A percentile compares a stretch with the other conserved stretches of the same genome.
phyloP scores from a whole-genome alignment of 2,329 filamentous ascomycete genomes.

The Bipolaris cookei region DNA sequence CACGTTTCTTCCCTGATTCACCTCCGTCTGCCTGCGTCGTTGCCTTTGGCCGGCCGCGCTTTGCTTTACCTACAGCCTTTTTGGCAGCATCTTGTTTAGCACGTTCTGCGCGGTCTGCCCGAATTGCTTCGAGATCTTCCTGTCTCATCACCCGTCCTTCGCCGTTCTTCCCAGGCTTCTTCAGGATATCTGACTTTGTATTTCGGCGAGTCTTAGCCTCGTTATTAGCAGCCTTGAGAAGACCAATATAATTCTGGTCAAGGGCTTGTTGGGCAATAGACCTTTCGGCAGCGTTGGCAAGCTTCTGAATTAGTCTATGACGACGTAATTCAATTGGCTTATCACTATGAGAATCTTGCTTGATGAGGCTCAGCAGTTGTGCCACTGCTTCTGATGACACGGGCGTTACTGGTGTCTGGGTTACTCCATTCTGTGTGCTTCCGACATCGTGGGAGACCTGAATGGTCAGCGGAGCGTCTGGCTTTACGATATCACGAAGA shows the following conservation, averaged over 20 bases:
- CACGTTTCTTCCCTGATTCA: too few relatives aligned
- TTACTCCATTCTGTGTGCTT: constrained; percentile 21
- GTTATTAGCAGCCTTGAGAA: constrained; percentile 38
- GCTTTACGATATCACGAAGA: constrained; percentile 30
- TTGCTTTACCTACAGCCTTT: neutral
- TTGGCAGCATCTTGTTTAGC: neutral
- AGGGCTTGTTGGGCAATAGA: constrained; percentile 31
- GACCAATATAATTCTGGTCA: constrained; percentile 31
- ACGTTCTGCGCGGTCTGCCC: constrained; percentile 11
- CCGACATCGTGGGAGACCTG: constrained; percentile 19
- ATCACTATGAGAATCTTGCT: constrained; percentile 19
- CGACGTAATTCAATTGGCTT: constrained; percentile 13
- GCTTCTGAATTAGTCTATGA: constrained; percentile 20
- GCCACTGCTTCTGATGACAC: constrained; percentile 23
- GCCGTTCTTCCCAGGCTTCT: neutral
- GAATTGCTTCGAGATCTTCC: constrained; percentile 13
- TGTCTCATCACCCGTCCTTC: constrained; percentile 11
- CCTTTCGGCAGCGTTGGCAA: constrained; percentile 30
- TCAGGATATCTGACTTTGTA: constrained; percentile 7
- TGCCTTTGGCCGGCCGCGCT: neutral
- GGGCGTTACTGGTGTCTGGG: constrained; percentile 23
- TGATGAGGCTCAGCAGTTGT: constrained; percentile 23
- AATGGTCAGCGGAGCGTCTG: constrained; percentile 16
- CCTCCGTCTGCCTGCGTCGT: too few relatives aligned
- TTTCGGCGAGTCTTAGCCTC: constrained; percentile 22